Evolutionary conservation across 441 rosid species (phyloP), one percentile per base, ranked within the genome.

Genomic region (Aleurites moluccanus): DNA sequence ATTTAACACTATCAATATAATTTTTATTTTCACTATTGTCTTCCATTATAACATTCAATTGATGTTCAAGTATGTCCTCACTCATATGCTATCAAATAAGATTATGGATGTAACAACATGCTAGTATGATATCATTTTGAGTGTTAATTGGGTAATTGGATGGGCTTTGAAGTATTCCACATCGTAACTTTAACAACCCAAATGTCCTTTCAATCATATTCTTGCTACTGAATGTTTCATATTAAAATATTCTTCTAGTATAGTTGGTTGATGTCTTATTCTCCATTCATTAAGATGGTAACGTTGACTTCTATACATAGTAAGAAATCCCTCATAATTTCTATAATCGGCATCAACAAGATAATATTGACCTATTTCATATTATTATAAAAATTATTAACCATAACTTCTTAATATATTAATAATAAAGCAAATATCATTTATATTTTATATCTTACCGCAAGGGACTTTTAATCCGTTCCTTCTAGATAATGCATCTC

Each of bases 311-410:
- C 33, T 66, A 66, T 38, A 44, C 0, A 30, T 53, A 2, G 53
- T 35, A 44, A 66, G 69, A 21, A 66, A 66, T 13, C 69, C 53
- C 27, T 66, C 69, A 66, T 33, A 38, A 11, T 42, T 66, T 66
- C 28, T 49, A 67, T 67, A 67, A 25, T 40, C 21, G 27, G 6
- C 40, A 47, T 67, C 57, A 11, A 67, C 70, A 10, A 25, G 70
- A 8, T 47, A 47, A 14, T 67, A 67, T 25, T 16, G 21, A 67
- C 35, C 63, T 59, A 59, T 13, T 23, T 23, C 33, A 4, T 23
- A 25, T 23, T 3, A 59, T 2, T n/a, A 4, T 4, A 59, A 59
- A 2, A 9, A 27, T 1, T 27, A 27, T 27, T 59, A 59, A 59
- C 10, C 20, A 25, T 23, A 25, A 7, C 2, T 3, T 59, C 3